Base-by-base conservation (phyloP, 2,329 filamentous ascomycete species). In the Aspergillus fijiensis region DNA sequence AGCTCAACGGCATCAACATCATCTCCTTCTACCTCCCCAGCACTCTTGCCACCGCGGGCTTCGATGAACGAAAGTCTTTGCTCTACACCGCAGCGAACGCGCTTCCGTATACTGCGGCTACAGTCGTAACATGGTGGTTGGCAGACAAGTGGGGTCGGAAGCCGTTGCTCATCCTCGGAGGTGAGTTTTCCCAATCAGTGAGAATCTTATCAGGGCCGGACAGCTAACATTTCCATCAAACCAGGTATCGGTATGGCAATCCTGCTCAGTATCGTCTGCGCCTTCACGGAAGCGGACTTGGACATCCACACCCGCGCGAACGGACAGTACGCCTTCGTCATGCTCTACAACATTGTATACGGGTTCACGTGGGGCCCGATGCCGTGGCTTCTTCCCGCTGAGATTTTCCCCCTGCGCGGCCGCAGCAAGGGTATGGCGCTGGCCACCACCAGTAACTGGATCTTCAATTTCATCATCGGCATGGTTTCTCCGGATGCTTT, bases 381-480 rank as follows among this genome's bases (percentile, higher is more conserved):
- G 65, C 74, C 74, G 0, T 79, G 77, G 76, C 64, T 77, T 1
- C 58, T 76, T 25, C 66, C 66, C 0, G 66, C 66, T 2, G 66
- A 68, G 33, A 67, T 68, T 53, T 68, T 68, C 27, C 60, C 73
- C 73, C 69, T 76, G n/a, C 74, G 75, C 2, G 69, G 70, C 12
- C 72, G 76, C 31, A 76, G 73, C 57, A 77, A 78, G 64, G 75
- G 74, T 2, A 77, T 77, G 75, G 75, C 76, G 10, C 63, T 77
- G 11, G 72, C 75, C 10, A 78, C 76, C 0, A 74, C 68, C 10
- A 72, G 68, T 47, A 86, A 85, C 70, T 85, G 83, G 83, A 73
- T 82, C 16, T 82, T 82, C 71, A 85, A 86, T 56, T 77, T 76
- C 63, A 64, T 68, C 50, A 67, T 68, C 21, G 66, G 66, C 3